Base-by-base conservation (phyloP, 2,329 filamentous ascomycete species). In the Eutypella sp. region DNA sequence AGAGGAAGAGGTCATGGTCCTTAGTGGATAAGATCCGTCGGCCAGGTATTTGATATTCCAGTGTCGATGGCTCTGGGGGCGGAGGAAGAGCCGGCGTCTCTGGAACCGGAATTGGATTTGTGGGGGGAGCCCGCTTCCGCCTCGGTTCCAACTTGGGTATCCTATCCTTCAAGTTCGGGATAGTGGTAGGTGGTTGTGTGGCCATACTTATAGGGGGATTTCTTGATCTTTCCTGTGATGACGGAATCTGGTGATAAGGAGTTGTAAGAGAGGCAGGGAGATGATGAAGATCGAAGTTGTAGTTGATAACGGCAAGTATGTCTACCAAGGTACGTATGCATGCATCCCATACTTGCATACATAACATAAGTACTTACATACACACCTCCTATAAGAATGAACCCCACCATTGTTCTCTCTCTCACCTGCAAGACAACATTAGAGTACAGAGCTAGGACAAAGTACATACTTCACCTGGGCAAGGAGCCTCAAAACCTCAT, bases 1-100 rank as follows among this genome's bases (percentile, higher is more conserved):
- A 70, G 16, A 90, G 76, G 59, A 97, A 99, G 4, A 89, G 69
- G 16, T 87, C 76, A 62, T 95, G 91, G 56, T 99, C 93, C 41
- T 79, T 72, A 2, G 74, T 74, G 3, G 90, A 92, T 11, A 99
- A 71, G 43, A 99, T 97, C 8, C 91, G 81, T 49, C 91, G 79
- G 11, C 75, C 79, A 1, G 93, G 93, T 5, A 71, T 71, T 47
- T 73, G 71, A 71, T 88, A 95, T 5, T 66, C 68, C 60, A 84
- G 73, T 39, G 69, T 74, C 43, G 77, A 74, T 34, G 76, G 72
- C 50, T 82, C 76, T 48, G 85, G 84, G 16, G 85, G 84, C 40
- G 81, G 66, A 27, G 89, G 82, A 8, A 96, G 76, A 33, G 75
- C 63, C 40, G 90, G 90, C 23, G 91, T 95, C 55, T 79, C 74